Percentiles rank a stretch among this genome's conserved stretches.
Evolutionary conservation across 2,329 filamentous ascomycete species (phyloP).

Genomic region (Didymella arachidicola): DNA sequence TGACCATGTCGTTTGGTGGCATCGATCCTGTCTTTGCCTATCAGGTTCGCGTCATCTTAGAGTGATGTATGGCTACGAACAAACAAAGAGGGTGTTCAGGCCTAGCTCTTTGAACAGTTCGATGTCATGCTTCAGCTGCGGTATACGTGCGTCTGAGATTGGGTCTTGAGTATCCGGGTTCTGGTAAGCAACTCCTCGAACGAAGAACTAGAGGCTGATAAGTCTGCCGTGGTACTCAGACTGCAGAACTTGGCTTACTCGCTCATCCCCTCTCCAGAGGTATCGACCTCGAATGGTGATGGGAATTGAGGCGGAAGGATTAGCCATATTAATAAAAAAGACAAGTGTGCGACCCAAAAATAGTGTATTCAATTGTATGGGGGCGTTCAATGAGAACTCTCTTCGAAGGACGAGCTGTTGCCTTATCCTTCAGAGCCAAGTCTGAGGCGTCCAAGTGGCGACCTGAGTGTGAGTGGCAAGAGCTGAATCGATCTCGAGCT

Average conservation of each 20-base stretch:
- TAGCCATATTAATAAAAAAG: not conserved
- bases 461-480: not conserved
- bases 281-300: slow-evolving; percentile 21
- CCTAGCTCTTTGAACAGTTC: slow-evolving; percentile 21
- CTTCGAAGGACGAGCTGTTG: not conserved
- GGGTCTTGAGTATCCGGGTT: slow-evolving; percentile 8
- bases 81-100: slow-evolving; percentile 21
- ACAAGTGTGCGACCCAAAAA: not conserved
- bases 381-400: not conserved
- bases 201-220: slow-evolving; percentile 8
- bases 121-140: slow-evolving; percentile 17
- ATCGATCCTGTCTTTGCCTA: slow-evolving; percentile 14
- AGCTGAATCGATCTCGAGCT: not conserved
- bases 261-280: slow-evolving; percentile 18
- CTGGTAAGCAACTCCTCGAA: slow-evolving; percentile 19
- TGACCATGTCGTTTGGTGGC: slow-evolving; percentile 17
- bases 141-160: slow-evolving; percentile 15
- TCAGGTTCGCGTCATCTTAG: slow-evolving; percentile 1
- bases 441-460: slow-evolving; percentile 6
- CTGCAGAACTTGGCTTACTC: not conserved
- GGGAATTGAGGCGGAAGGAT: slow-evolving; percentile 8
- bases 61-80: slow-evolving; percentile 1
- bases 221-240: not conserved
- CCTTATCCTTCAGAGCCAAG: slow-evolving; percentile 6
- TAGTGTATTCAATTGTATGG: not conserved